These are phyloP conservation scores for Sporothrix luriei DNA, from an alignment of 2,329 filamentous ascomycete species.

Conservation along the genomic window DNA sequence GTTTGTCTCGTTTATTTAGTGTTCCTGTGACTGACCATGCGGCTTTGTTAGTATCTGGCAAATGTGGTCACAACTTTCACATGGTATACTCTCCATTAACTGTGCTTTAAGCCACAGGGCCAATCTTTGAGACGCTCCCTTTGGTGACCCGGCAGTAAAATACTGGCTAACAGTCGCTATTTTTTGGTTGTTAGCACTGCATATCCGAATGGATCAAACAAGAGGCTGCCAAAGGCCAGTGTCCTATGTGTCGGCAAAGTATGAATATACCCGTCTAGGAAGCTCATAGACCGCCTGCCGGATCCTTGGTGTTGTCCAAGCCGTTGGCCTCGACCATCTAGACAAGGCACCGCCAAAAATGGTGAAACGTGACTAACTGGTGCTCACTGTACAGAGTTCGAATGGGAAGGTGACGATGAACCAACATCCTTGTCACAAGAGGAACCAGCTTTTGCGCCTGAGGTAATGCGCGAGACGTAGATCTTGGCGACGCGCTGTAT, in stretches of 20 bases:
- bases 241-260: slow-evolving; percentile 98
- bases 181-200: slow-evolving; percentile 69
- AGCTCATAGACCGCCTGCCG: background rate
- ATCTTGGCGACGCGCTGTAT: background rate
- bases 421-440: slow-evolving; percentile 30
- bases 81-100: slow-evolving; percentile 61
- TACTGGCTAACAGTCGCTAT: background rate
- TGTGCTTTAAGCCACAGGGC: too few relatives aligned
- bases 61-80: slow-evolving; percentile 97
- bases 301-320: background rate
- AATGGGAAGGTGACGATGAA: slow-evolving; percentile 40
- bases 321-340: background rate
- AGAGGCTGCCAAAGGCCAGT: slow-evolving; percentile 88
- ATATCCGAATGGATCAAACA: slow-evolving; percentile 96
- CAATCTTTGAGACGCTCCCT: background rate
- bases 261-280: slow-evolving; percentile 41
- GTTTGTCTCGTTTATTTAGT: background rate
- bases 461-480: background rate
- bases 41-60: slow-evolving; percentile 76
- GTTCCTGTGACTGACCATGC: background rate
- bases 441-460: background rate
- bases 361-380: background rate
- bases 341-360: background rate
- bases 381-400: slow-evolving; percentile 40
- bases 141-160: background rate